Percentiles rank a stretch among this genome's conserved stretches.
These are phyloP conservation scores for Talaromyces liani DNA, from an alignment of 495 filamentous ascomycete genomes.

Conservation along the genomic window DNA sequence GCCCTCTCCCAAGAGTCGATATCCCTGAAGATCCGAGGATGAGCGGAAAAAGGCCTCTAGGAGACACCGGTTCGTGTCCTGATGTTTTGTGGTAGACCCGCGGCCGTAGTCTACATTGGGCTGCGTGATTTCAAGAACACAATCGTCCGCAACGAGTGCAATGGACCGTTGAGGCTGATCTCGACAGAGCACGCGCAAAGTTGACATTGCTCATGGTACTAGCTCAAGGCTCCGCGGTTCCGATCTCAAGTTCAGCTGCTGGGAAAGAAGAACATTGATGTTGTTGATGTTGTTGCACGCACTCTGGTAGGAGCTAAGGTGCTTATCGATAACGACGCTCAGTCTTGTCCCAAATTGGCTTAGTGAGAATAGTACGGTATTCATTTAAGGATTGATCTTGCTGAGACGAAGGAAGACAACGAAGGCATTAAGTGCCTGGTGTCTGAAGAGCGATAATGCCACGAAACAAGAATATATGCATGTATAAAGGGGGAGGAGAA, in stretches of 20 bases:
- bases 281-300: neutral
- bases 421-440: neutral
- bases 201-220: slow-evolving; percentile 25
- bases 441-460: neutral
- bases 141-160: slow-evolving; percentile 67
- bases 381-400: no score
- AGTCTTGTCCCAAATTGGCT: neutral
- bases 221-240: neutral
- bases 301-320: neutral
- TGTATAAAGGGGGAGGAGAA: neutral
- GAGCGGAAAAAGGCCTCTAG: slow-evolving; percentile 72
- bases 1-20: slow-evolving; percentile 66
- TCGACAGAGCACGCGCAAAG: slow-evolving; percentile 31
- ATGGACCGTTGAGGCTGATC: slow-evolving; percentile 82
- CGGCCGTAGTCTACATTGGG: slow-evolving; percentile 31
- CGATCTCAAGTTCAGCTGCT: neutral
- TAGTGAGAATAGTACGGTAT: neutral
- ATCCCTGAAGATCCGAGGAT: slow-evolving; percentile 62
- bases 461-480: neutral
- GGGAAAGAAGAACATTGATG: neutral
- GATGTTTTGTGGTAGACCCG: slow-evolving; percentile 30
- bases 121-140: slow-evolving; percentile 71
- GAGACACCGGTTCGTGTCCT: slow-evolving; percentile 57
- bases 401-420: neutral
- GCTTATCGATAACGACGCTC: neutral